These are phyloP conservation scores for Yamadazyma akitaensis DNA, from an alignment of 805 yeast genomes.

Conservation along the genomic window DNA sequence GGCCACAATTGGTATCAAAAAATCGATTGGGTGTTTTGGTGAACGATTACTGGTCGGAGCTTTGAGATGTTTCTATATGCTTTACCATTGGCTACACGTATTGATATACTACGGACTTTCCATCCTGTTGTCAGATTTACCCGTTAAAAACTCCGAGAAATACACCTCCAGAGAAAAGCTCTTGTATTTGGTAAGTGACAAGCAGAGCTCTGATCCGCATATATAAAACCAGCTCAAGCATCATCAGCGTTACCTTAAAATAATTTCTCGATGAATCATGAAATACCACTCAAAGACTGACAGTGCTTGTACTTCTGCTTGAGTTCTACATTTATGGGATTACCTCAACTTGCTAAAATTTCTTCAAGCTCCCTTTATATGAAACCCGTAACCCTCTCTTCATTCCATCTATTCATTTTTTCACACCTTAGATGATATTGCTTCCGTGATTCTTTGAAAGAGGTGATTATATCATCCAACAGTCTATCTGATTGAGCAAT, in stretches of 20 bases:
- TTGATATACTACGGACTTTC: not conserved
- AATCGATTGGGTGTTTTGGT: too few species aligned
- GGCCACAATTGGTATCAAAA: too few species aligned
- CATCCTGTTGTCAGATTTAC: not conserved
- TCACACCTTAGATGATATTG: conserved; percentile 34
- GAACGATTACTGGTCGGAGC: too few species aligned
- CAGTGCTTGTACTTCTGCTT: too few species aligned
- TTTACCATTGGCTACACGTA: not conserved
- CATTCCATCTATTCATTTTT: conserved; percentile 41
- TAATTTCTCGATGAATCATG: too few species aligned
- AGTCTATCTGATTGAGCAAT: conserved; percentile 12
- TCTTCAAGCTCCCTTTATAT: conserved; percentile 10
- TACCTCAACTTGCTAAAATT: too few species aligned
- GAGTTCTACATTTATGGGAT: too few species aligned
- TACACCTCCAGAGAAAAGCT: not conserved
- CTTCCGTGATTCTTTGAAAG: conserved; percentile 18
- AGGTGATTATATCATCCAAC: conserved; percentile 15
- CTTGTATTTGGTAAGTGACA: not conserved
- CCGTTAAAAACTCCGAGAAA: not conserved
- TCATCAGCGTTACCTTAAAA: too few species aligned
- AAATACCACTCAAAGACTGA: too few species aligned
- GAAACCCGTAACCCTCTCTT: conserved; percentile 43
- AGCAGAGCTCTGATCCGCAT: not conserved
- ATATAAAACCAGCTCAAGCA: too few species aligned
- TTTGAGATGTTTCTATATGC: too few species aligned